phyloP scores from a whole-genome alignment of 805 yeast genomes.

The Monosporozyma yasuniensis region DNA sequence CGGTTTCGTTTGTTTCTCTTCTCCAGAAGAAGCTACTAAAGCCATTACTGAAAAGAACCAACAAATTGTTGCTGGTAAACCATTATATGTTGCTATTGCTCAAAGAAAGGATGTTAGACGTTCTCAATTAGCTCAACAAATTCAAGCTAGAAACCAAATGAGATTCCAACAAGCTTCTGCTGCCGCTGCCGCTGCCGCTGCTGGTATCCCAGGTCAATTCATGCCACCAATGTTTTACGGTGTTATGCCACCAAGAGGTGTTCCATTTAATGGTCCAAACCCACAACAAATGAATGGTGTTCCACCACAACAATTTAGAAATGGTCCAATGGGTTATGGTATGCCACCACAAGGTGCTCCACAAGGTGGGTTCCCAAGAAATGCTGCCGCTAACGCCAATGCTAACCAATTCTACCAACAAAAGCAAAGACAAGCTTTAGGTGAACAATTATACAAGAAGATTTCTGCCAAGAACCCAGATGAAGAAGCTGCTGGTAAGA shows the following conservation, averaged over 20 bases:
- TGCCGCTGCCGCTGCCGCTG: conserved; percentile 32
- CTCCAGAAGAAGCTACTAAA: conserved; percentile 98
- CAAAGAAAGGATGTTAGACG: conserved; percentile 98
- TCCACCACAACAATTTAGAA: conserved; percentile 56
- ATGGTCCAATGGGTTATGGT: conserved; percentile 72
- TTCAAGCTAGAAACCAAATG: conserved; percentile 96
- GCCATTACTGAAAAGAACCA: conserved; percentile 98
- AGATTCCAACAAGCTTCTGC: conserved; percentile 93
- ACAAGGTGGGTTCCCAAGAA: conserved; percentile 43
- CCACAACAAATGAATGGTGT: conserved; percentile 73
- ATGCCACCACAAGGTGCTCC: conserved; percentile 68
- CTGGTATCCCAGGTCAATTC: conserved; percentile 34
- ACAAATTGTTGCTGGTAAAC: conserved; percentile 89
- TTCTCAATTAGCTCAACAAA: conserved; percentile 93
- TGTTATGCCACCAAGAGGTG: conserved; percentile 74
- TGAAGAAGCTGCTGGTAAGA: conserved; percentile 94
- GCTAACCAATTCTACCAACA: conserved; percentile 54
- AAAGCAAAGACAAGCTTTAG: conserved; percentile 94
- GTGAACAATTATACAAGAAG: conserved; percentile 94
- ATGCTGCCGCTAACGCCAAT: conserved; percentile 21
- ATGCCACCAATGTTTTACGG: conserved; percentile 35
- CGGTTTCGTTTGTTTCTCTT: conserved; percentile 95
- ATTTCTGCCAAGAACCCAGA: conserved; percentile 81
- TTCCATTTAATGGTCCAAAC: conserved; percentile 70
- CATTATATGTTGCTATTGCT: conserved; percentile 95